Base-by-base conservation (phyloP, 805 yeast genomes). In the Candida yuanshanica region DNA sequence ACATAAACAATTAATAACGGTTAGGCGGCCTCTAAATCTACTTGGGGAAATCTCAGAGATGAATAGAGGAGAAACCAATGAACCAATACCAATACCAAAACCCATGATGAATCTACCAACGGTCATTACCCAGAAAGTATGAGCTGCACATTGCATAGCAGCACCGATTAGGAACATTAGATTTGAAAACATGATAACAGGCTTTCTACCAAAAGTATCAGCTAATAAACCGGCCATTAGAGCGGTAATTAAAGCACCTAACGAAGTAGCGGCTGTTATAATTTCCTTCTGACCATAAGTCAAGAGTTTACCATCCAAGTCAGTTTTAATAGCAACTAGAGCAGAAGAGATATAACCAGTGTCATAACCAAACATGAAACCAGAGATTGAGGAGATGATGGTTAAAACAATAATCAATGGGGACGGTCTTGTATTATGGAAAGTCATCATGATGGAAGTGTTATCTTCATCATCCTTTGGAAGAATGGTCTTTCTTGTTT, bases 331-430 rank as follows among this genome's bases (percentile, higher is more conserved):
- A 27, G 89, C 79, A 17, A 90, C 95, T 53, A 91, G 70, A 0
- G 97, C 97, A 16, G 95, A 81, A 4, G 98, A 91, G 33, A 91
- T 90, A 64, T 91, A 91, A 51, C 98, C 98, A 1, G 98, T 91
- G 62, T 91, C 99, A 58, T 91, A 91, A 51, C 99, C 99, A 64
- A 91, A 91, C 88, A 91, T 79, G 64, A 90, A 88, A 2, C 98
- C 98, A 0, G 96, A 89, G 47, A 91, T 82, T 7, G 96, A 89
- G 0, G 96, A 79, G 21, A 81, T 79, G 38, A 81, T 68, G 1
- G 95, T 85, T 39, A 89, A 63, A 21, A 75, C 63, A 20, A 88
- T 65, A 37, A 89, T 87, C 53, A 85, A 64, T 7, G 69, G 63
- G 10, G 93, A 72, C 4, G 86, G 81, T 43, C 64, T 71, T 11